Evolutionary conservation across 2,329 filamentous ascomycete species (phyloP).

Genomic region (Thelonectria blattea): DNA sequence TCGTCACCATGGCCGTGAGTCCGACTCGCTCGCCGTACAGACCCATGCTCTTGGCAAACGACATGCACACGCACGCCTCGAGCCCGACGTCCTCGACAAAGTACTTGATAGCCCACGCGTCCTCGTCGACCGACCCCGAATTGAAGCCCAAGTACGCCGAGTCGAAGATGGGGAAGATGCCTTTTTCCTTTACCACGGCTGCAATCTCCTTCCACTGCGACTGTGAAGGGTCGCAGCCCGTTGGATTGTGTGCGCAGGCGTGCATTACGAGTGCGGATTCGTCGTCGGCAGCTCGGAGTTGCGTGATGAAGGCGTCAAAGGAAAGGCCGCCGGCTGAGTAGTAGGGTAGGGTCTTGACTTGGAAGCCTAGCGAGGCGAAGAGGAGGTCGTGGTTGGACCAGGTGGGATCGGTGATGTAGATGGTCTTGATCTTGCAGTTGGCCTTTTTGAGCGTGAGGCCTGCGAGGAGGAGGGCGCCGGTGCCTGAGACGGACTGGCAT

Average conservation of each 20-base stretch:
- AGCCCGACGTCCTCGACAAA: slow-evolving; percentile 42
- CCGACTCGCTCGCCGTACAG: slow-evolving; percentile 48
- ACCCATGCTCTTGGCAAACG: slow-evolving; percentile 67
- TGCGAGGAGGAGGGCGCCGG: slow-evolving; percentile 47
- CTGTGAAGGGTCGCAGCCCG: slow-evolving; percentile 45
- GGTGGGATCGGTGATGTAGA: slow-evolving; percentile 49
- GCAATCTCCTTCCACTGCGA: slow-evolving; percentile 37
- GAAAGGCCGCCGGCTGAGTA: slow-evolving; percentile 44
- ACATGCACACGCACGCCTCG: slow-evolving; percentile 63
- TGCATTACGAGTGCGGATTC: slow-evolving; percentile 44
- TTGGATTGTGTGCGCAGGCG: slow-evolving; percentile 52
- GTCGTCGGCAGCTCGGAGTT: slow-evolving; percentile 37
- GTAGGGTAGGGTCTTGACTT: slow-evolving; percentile 44
- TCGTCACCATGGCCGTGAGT: slow-evolving; percentile 38
- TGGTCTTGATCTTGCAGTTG: slow-evolving; percentile 32
- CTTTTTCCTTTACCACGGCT: slow-evolving; percentile 16
- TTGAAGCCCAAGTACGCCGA: slow-evolving; percentile 35
- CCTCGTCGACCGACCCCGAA: slow-evolving; percentile 32
- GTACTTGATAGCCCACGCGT: slow-evolving; percentile 33
- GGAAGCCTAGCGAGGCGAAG: slow-evolving; percentile 43
- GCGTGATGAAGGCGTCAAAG: slow-evolving; percentile 39
- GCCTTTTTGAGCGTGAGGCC: slow-evolving; percentile 42
- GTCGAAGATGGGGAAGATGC: slow-evolving; percentile 31
- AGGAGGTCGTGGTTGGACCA: slow-evolving; percentile 50
- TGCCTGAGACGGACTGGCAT: slow-evolving; percentile 49